phyloP scores from a whole-genome alignment of 768 basidiomycete genomes.

The Podaxis sp. region DNA sequence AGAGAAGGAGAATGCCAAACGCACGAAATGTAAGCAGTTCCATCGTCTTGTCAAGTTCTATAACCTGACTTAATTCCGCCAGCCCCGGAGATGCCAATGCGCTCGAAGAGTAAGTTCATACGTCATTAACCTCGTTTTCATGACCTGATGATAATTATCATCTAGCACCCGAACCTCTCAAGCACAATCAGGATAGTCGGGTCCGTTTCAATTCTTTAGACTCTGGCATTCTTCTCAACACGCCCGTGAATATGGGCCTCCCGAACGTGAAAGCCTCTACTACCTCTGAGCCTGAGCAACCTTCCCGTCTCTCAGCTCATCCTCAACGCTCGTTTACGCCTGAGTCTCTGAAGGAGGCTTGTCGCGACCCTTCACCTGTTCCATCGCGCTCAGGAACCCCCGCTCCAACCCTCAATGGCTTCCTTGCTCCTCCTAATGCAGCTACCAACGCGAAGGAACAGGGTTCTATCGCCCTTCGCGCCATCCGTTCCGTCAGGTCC shows the following conservation, averaged over 20 bases:
- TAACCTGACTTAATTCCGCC: not conserved
- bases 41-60: not conserved
- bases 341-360: constrained; percentile 8
- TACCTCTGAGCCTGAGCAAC: constrained; percentile 15
- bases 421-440: constrained; percentile 30
- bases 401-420: constrained; percentile 30
- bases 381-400: constrained; percentile 29
- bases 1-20: constrained; percentile 34
- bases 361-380: constrained; percentile 10
- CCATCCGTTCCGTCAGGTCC: constrained; percentile 71
- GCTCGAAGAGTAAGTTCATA: constrained; percentile 34
- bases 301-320: constrained; percentile 13
- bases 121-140: not conserved
- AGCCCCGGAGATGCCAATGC: constrained; percentile 37
- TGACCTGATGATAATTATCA: not conserved
- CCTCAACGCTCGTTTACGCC: constrained; percentile 5
- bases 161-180: constrained; percentile 45
- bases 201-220: constrained; percentile 65
- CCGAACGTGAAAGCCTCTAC: constrained; percentile 8
- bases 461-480: constrained; percentile 71
- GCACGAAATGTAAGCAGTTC: constrained; percentile 38
- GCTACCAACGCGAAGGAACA: constrained; percentile 23
- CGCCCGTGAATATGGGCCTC: constrained; percentile 28
- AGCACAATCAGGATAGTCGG: constrained; percentile 29
- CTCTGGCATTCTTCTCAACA: constrained; percentile 29